Evolutionary conservation across 345 rosid genomes (phyloP).

Genomic region (Atalantia buxifolia): DNA sequence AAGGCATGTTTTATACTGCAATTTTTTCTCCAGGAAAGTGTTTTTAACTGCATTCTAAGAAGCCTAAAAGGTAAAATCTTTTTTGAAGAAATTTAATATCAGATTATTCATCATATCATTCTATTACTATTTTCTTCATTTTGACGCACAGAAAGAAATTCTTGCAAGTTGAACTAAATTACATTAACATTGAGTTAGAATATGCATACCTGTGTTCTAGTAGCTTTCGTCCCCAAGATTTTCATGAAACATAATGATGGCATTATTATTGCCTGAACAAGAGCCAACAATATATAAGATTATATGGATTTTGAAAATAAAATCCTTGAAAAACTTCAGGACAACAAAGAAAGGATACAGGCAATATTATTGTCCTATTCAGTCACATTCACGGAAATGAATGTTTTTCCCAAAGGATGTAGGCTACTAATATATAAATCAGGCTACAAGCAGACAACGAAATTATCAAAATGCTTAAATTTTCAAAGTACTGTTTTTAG

Average conservation of each 20-base stretch:
- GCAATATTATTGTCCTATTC: background rate
- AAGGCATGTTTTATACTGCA: background rate
- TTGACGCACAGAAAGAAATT: background rate
- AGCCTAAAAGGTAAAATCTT: background rate
- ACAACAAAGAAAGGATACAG: background rate
- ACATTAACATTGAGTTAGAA: background rate
- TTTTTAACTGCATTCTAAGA: background rate
- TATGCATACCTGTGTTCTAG: slow-evolving; percentile 54
- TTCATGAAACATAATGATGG: slow-evolving; percentile 77
- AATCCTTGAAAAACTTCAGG: background rate
- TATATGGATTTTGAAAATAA: background rate
- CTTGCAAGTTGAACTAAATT: background rate
- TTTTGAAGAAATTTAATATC: background rate
- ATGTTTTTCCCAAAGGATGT: background rate
- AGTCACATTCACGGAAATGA: background rate
- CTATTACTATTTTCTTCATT: background rate
- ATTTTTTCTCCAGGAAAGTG: background rate
- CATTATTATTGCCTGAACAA: slow-evolving; percentile 66
- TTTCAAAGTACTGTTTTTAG: background rate
- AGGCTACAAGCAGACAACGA: background rate
- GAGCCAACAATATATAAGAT: background rate
- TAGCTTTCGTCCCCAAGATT: slow-evolving; percentile 68
- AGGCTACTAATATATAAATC: background rate
- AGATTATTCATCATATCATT: background rate
- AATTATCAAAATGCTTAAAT: background rate